Evolutionary conservation across 129 eudicot species (phyloP).

Genomic region (Pseudognaphalium luteoalbum): DNA sequence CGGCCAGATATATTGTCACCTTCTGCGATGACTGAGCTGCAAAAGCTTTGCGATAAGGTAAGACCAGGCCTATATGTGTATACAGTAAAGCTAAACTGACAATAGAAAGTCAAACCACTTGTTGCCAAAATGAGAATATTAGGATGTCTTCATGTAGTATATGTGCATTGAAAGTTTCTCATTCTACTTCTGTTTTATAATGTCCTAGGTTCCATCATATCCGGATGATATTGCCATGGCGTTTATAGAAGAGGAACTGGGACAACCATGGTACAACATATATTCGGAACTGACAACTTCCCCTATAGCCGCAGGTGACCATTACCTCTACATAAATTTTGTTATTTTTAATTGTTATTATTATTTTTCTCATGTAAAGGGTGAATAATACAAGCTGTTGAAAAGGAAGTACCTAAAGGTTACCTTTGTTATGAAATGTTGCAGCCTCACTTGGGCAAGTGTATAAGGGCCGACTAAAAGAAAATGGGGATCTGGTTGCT

Average conservation of each 20-base stretch:
- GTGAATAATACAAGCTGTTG: constrained; percentile 2
- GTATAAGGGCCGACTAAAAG: constrained; percentile 95
- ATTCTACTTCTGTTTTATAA: constrained; percentile 21
- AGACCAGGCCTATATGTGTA: constrained; percentile 12
- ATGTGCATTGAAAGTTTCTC: constrained; percentile 6
- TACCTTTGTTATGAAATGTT: constrained; percentile 25
- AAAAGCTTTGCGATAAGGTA: constrained; percentile 99
- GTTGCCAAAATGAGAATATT: constrained; percentile 1
- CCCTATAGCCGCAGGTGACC: constrained; percentile 97
- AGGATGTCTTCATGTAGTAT: constrained; percentile 4
- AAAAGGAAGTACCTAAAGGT: background rate
- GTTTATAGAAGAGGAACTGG: constrained; percentile 90
- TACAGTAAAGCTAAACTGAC: background rate
- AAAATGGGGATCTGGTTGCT: constrained; percentile 98
- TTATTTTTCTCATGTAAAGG: background rate
- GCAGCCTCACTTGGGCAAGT: constrained; percentile 99
- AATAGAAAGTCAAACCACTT: constrained; percentile 7
- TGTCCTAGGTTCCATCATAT: constrained; percentile 88
- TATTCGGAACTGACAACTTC: constrained; percentile 98
- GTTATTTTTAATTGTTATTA: background rate
- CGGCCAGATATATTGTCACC: constrained; percentile 98
- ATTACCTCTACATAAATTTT: constrained; percentile 3
- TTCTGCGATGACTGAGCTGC: constrained; percentile 92
- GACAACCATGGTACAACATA: constrained; percentile 84
- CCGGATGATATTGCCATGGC: constrained; percentile 99